Evolutionary conservation across 768 basidiomycete species (phyloP), one percentile per base, ranked within the genome.

Genomic region (Suillus americanus): DNA sequence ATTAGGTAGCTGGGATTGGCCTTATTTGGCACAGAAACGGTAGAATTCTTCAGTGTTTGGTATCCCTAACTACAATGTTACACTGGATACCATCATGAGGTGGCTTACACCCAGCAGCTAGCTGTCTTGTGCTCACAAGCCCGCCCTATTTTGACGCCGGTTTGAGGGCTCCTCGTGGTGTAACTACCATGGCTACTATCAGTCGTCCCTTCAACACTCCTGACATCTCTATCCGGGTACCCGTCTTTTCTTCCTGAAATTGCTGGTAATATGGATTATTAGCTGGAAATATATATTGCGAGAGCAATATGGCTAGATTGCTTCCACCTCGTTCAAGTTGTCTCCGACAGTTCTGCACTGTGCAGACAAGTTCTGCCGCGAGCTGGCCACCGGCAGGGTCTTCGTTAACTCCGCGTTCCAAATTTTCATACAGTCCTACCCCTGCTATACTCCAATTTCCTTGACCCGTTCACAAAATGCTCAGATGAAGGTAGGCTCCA

Each of bases 1-100:
- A n/a, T n/a, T n/a, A n/a, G n/a, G n/a, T n/a, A n/a, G n/a, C 0
- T 88, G 85, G 85, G 71, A 85, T 68, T 86, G 85, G 84, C 68
- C 80, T 6, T 71, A 70, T 20, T 75, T 88, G 62, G 62, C 74
- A 72, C 41, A 78, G 79, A 33, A 72, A 74, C 0, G 86, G 86
- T 3, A 85, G 85, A 20, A 64, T 70, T 23, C 16, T 70, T 23
- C 16, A 62, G 71, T n/a, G 72, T 69, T 62, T 20, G 1, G 41
- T 43, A 65, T 66, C 14, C 63, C 5, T 25, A 80, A 82, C 65
- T 73, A 70, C 62, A 69, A 69, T 25, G 68, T 67, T 9, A 74
- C 35, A 63, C 33, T n/a, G 78, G 79, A 28, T 82, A 79, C 67
- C 64, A 69, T 43, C 78, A 71, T 43, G 8, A 54, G 30, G 18